Percentiles rank a stretch among this genome's conserved stretches.
These are phyloP conservation scores for Sambucus nigra DNA, from an alignment of 129 eudicot genomes.

Conservation along the genomic window DNA sequence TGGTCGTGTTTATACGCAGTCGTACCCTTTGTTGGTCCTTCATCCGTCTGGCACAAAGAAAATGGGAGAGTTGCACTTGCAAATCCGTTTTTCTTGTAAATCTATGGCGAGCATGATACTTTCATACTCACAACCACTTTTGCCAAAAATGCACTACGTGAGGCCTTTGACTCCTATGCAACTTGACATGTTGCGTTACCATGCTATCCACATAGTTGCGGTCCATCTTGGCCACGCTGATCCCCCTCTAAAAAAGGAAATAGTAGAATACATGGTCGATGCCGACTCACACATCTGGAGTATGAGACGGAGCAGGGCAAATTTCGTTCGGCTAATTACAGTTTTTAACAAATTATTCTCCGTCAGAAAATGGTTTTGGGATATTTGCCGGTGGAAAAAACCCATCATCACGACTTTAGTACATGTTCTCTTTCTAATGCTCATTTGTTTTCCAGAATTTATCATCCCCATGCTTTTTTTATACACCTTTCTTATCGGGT, in stretches of 20 bases:
- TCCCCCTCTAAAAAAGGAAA: slow-evolving; percentile 73
- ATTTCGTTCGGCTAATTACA: slow-evolving; percentile 42
- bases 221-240: slow-evolving; percentile 72
- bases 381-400: slow-evolving; percentile 19
- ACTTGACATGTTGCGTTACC: slow-evolving; percentile 58
- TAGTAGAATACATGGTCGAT: slow-evolving; percentile 82
- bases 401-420: slow-evolving; percentile 19
- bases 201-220: slow-evolving; percentile 76
- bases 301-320: slow-evolving; percentile 91
- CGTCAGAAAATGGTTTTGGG: slow-evolving; percentile 19
- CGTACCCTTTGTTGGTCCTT: slow-evolving; percentile 73
- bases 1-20: slow-evolving; percentile 77
- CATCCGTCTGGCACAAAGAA: slow-evolving; percentile 87
- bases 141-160: slow-evolving; percentile 87
- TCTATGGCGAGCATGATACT: slow-evolving; percentile 63
- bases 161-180: slow-evolving; percentile 56
- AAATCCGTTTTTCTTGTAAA: slow-evolving; percentile 70
- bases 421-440: slow-evolving; percentile 17
- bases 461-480: slow-evolving; percentile 21
- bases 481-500: slow-evolving; percentile 21
- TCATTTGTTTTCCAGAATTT: slow-evolving; percentile 17
- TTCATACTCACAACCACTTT: slow-evolving; percentile 52
- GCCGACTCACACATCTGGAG: slow-evolving; percentile 90
- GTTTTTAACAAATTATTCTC: slow-evolving; percentile 19
- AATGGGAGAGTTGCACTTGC: slow-evolving; percentile 89